These are phyloP conservation scores for Dactylellina haptotyla DNA, from an alignment of 2,329 filamentous ascomycete species.

Conservation along the genomic window DNA sequence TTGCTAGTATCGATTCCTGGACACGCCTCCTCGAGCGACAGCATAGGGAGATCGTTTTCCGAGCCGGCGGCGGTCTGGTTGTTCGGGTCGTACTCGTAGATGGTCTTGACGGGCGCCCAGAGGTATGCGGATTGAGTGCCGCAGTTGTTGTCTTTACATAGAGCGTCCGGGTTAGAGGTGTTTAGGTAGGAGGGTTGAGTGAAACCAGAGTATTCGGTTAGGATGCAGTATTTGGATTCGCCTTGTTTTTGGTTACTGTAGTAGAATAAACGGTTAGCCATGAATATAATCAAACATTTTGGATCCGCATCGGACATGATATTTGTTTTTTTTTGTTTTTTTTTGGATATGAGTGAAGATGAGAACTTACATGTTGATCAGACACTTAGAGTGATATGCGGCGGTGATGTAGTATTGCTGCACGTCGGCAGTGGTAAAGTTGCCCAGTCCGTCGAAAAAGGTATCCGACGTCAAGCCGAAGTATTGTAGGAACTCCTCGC, in stretches of 20 bases:
- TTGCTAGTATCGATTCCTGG: conserved; percentile 32
- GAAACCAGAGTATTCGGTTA: neutral
- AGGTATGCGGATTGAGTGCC: conserved; percentile 32
- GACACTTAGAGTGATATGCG: conserved; percentile 26
- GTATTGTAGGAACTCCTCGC: conserved; percentile 30
- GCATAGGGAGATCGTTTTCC: conserved; percentile 21
- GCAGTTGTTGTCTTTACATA: conserved; percentile 37
- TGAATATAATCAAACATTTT: too few species aligned
- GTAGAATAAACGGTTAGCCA: neutral
- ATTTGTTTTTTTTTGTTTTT: neutral
- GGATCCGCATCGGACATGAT: too few species aligned
- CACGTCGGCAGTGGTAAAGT: neutral
- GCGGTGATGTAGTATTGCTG: conserved; percentile 43
- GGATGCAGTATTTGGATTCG: conserved; percentile 30
- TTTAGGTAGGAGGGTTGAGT: conserved; percentile 9
- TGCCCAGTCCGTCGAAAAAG: conserved; percentile 14
- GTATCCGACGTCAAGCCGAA: conserved; percentile 14
- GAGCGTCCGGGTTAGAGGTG: conserved; percentile 13
- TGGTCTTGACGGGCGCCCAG: conserved; percentile 25
- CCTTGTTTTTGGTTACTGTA: neutral
- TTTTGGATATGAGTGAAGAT: neutral
- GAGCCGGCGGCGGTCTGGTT: neutral
- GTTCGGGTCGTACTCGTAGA: conserved; percentile 24
- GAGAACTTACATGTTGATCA: conserved; percentile 16
- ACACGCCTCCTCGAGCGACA: conserved; percentile 24